These are phyloP conservation scores for Plasmodium fragile DNA, from an alignment of 169 alveolate genomes.

Conservation along the genomic window DNA sequence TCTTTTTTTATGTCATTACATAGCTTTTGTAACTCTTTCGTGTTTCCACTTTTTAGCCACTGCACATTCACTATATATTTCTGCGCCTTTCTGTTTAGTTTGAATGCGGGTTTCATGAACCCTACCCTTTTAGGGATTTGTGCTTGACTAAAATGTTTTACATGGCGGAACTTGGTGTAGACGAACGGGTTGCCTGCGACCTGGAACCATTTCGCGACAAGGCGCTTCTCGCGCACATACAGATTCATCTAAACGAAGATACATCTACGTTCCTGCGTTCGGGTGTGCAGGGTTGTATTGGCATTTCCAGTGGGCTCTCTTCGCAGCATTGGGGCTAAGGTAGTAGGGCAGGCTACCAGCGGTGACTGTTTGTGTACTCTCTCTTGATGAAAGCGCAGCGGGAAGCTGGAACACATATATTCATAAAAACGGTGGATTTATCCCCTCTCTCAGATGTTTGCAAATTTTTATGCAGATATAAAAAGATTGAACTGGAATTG, in stretches of 20 bases:
- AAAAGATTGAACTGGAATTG: background rate
- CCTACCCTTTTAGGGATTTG: conserved; percentile 74
- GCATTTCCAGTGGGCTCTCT: background rate
- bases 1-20: conserved; percentile 66
- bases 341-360: background rate
- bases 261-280: background rate
- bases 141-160: conserved; percentile 22
- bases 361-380: background rate
- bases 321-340: background rate
- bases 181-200: background rate
- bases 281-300: background rate
- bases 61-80: conserved; percentile 71
- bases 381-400: no score
- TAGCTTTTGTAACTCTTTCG: conserved; percentile 51
- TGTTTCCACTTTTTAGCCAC: conserved; percentile 64
- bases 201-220: conserved; percentile 5
- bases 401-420: background rate
- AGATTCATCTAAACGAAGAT: conserved; percentile 10
- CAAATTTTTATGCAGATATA: background rate
- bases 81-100: conserved; percentile 71
- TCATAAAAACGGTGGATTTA: background rate
- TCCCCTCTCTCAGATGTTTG: background rate
- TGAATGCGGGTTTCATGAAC: conserved; percentile 68
- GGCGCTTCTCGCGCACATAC: conserved; percentile 1
- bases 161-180: conserved; percentile 8